Evolutionary conservation across 257 asterid genomes (phyloP).

Genomic region (Plantago major): DNA sequence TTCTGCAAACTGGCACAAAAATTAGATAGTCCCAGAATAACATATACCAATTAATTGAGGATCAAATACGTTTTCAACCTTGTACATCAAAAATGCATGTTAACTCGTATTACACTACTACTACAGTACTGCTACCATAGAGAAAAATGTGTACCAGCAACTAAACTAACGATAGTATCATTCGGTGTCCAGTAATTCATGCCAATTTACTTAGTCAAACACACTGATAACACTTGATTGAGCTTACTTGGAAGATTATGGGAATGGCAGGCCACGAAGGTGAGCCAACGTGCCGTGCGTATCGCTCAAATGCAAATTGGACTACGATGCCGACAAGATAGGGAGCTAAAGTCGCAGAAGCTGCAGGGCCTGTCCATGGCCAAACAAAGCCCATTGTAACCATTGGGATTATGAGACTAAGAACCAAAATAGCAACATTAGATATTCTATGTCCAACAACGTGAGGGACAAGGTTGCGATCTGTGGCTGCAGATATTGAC

Average conservation of each 20-base stretch:
- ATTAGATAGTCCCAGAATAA: no score
- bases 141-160: no score
- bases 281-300: constrained; percentile 59
- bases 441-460: constrained; percentile 65
- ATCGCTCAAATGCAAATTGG: constrained; percentile 86
- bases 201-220: not conserved
- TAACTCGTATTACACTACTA: no score
- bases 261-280: constrained; percentile 91
- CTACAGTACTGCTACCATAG: no score
- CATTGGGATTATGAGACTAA: constrained; percentile 74
- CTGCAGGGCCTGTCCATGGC: constrained; percentile 99
- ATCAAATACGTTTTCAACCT: no score
- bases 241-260: constrained; percentile 74
- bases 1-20: no score
- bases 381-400: constrained; percentile 95
- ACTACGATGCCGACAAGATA: constrained; percentile 89
- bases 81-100: no score
- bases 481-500: constrained; percentile 34
- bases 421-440: constrained; percentile 73
- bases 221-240: not conserved
- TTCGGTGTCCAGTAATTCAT: not conserved
- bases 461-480: constrained; percentile 33
- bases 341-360: constrained; percentile 96
- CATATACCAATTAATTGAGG: no score
- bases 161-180: no score